Percentiles rank a stretch among this genome's conserved stretches.
phyloP scores from a whole-genome alignment of 2,329 filamentous ascomycete genomes.

The Fusarium napiforme region DNA sequence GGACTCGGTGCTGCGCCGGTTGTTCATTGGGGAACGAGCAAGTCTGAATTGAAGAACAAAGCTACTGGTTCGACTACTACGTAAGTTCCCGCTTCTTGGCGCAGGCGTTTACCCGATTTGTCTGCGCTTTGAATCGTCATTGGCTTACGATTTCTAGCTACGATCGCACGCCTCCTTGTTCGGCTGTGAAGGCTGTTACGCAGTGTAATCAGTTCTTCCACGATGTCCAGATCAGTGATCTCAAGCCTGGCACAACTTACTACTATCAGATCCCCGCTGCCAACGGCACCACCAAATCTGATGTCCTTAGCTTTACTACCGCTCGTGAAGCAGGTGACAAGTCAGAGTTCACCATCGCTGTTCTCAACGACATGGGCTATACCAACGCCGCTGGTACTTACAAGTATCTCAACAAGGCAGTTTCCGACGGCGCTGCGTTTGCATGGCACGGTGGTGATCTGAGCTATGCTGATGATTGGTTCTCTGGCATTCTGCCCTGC shows the following conservation, averaged over 20 bases:
- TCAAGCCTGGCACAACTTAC: neutral
- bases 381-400: neutral
- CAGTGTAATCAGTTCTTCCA: constrained; percentile 13
- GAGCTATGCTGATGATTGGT: constrained; percentile 14
- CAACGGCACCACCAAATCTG: neutral
- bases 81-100: neutral
- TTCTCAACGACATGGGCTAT: constrained; percentile 2
- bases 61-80: neutral
- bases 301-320: neutral
- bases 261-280: constrained; percentile 2
- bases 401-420: neutral
- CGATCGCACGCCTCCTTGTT: constrained; percentile 1
- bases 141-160: neutral
- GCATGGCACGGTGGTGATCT: constrained; percentile 6
- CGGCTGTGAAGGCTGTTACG: neutral
- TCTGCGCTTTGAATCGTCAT: neutral
- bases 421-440: neutral
- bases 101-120: neutral
- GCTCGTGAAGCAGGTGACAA: neutral
- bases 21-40: neutral
- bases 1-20: neutral
- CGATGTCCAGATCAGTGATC: neutral
- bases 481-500: constrained; percentile 1
- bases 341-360: neutral
- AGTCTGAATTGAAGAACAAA: neutral